Percentiles rank a stretch among this genome's conserved stretches.
These are phyloP conservation scores for Blastobotrys parvus DNA, from an alignment of 805 yeast species.

Conservation along the genomic window DNA sequence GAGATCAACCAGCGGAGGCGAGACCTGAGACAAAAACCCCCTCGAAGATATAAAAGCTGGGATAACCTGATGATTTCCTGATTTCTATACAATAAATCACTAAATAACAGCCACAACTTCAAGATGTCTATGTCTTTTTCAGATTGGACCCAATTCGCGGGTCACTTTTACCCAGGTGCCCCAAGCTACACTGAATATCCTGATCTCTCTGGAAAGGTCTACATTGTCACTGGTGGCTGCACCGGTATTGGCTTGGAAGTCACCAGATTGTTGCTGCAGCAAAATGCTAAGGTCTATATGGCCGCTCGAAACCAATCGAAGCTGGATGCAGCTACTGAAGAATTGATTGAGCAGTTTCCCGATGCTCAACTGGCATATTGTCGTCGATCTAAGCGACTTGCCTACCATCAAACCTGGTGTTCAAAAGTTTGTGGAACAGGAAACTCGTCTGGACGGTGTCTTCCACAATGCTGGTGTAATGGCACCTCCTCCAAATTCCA, in stretches of 20 bases:
- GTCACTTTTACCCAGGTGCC: background rate
- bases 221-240: constrained; percentile 29
- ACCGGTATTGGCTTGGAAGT: constrained; percentile 31
- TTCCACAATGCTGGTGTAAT: constrained; percentile 40
- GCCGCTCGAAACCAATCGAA: too few species aligned
- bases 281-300: constrained; percentile 30
- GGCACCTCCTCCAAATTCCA: constrained; percentile 18
- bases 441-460: constrained; percentile 22
- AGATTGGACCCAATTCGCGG: background rate
- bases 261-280: constrained; percentile 24
- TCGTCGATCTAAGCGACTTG: constrained; percentile 5
- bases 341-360: too few species aligned
- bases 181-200: constrained; percentile 19
- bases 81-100: too few species aligned
- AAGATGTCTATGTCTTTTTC: background rate
- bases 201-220: constrained; percentile 28
- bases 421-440: constrained; percentile 4
- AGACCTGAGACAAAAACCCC: too few species aligned
- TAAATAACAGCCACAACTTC: too few species aligned
- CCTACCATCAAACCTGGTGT: constrained; percentile 7
- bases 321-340: too few species aligned
- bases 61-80: too few species aligned
- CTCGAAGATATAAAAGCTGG: too few species aligned
- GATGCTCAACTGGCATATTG: too few species aligned
- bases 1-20: too few species aligned